Evolutionary conservation across 805 yeast species (phyloP), one percentile per base, ranked within the genome.

Genomic region (Monosporozyma unispora): DNA sequence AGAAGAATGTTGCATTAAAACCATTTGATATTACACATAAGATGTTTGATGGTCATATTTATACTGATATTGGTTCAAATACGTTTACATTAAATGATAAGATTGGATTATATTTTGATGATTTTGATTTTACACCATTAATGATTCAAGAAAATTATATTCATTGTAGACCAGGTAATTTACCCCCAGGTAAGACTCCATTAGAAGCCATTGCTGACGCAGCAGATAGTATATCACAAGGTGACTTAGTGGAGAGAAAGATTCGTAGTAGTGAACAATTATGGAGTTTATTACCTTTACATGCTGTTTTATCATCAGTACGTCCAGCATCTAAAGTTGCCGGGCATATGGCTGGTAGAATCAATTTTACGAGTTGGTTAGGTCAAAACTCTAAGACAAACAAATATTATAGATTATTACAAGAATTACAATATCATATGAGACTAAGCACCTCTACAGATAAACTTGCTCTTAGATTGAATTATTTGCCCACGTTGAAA

Each of bases 101-200:
- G 62, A 82, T 91, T 60, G 91, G 86, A 58, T 74, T 88, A 47
- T 93, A 89, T 63, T 93, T 93, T 72, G 89, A 88, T 66, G 99
- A 93, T 67, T 86, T 87, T 68, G 96, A 89, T 62, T 84, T 93
- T 63, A 82, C 95, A 1, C 98, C 99, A 4, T 73, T 91, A 53
- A 91, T 93, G 98, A 78, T 93, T 48, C 97, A 91, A 62, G 99
- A 93, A 64, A 93, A 93, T 68, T 93, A 93, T 63, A 66, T 87
- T 45, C 69, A 69, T 33, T 82, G 95, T 0, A 70, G 70, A 39
- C 96, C 95, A 1, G 52, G 72, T 7, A 66, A 67, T 25, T 68
- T 71, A 16, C 61, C 70, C 50, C 54, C 72, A 10, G 71, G 76
- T n/a, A 56, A 69, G 22, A 71, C 76, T 10, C 87, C 81, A 55